Evolutionary conservation across 768 basidiomycete genomes (phyloP).

Genomic region (Floccularia luteovirens): DNA sequence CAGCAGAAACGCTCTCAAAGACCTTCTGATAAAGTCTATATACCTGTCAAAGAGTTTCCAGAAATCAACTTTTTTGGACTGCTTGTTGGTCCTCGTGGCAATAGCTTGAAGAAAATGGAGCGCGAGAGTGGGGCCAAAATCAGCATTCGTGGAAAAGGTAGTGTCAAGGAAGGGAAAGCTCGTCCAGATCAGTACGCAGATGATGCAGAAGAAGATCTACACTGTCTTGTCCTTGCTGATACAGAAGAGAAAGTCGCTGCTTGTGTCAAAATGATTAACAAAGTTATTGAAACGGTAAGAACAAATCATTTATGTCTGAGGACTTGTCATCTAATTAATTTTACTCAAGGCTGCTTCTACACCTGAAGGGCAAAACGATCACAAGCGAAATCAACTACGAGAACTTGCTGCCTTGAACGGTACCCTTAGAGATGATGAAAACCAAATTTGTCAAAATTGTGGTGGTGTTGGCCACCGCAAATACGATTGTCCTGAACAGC

Average conservation of each 20-base stretch:
- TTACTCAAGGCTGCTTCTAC: conserved; percentile 84
- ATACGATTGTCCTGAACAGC: conserved; percentile 98
- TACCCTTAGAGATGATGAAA: conserved; percentile 98
- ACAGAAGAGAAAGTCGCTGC: conserved; percentile 83
- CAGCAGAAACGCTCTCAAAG: conserved; percentile 90
- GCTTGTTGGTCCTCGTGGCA: conserved; percentile 95
- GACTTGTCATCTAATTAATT: neutral
- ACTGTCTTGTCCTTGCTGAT: conserved; percentile 94
- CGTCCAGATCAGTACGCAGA: conserved; percentile 91
- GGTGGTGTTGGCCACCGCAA: conserved; percentile 93
- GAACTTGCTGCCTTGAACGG: conserved; percentile 97
- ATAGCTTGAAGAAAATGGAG: conserved; percentile 99
- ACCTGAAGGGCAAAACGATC: conserved; percentile 98
- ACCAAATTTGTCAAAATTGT: conserved; percentile 98
- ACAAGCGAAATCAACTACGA: conserved; percentile 97
- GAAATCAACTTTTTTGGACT: conserved; percentile 99
- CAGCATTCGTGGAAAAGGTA: conserved; percentile 95
- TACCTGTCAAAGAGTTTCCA: conserved; percentile 99
- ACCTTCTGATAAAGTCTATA: conserved; percentile 97
- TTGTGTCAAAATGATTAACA: conserved; percentile 95
- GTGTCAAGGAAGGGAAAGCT: conserved; percentile 98
- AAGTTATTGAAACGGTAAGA: conserved; percentile 93
- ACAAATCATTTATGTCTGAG: neutral
- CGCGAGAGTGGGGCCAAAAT: conserved; percentile 97
- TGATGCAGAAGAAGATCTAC: conserved; percentile 97